A percentile compares a stretch with the other conserved stretches of the same genome.
Conservation (phyloP, 139 green algal species). For the Yamagishiella unicocca region DNA sequence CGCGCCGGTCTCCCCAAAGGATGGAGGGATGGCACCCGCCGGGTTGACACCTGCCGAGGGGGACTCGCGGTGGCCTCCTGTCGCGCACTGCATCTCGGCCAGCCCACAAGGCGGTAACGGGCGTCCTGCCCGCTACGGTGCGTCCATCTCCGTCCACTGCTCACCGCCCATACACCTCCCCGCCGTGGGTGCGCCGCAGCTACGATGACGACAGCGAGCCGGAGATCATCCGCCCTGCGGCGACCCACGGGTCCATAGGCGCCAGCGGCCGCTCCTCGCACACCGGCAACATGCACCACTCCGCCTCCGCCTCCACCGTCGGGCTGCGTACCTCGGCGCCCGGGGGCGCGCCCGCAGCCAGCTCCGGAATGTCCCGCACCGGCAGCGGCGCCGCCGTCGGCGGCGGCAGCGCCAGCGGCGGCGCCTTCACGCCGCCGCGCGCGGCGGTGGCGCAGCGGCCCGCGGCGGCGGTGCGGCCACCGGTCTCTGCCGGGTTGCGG, state of each 20-base stretch:
- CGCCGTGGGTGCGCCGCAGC: neutral
- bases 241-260: neutral
- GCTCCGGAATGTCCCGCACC: neutral
- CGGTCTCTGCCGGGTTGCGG: too few species aligned
- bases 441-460: neutral
- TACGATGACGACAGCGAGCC: constrained; percentile 2
- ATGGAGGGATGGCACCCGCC: too few species aligned
- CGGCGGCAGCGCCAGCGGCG: neutral
- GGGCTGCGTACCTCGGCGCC: neutral
- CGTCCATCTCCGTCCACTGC: neutral
- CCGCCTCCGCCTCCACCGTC: neutral
- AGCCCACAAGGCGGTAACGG: too few species aligned
- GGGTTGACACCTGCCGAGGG: too few species aligned
- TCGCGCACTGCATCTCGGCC: too few species aligned
- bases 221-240: neutral
- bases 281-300: neutral
- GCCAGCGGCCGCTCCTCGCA: neutral
- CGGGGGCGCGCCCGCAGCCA: neutral
- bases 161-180: neutral
- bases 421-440: neutral
- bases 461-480: neutral
- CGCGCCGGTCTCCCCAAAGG: too few species aligned
- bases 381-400: neutral
- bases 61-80: too few species aligned
- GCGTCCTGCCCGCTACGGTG: too few species aligned